Evolutionary conservation across 805 yeast species (phyloP).

Genomic region (Candida vaughaniae): DNA sequence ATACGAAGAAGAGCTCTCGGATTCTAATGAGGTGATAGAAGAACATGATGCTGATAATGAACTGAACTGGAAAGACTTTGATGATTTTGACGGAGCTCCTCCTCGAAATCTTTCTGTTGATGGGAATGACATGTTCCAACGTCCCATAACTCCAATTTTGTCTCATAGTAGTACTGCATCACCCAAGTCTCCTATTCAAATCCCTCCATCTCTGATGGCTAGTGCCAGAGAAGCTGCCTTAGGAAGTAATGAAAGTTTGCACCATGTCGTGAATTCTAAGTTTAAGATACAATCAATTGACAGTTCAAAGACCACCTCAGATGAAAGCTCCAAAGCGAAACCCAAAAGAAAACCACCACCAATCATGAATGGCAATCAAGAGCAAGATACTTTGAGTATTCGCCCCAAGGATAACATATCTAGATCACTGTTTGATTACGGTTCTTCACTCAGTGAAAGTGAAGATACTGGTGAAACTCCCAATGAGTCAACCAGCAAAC

Average conservation of each 20-base stretch:
- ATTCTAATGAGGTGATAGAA: neutral
- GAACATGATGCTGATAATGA: neutral
- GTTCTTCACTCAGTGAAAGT: conserved; percentile 7
- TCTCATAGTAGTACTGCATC: conserved; percentile 12
- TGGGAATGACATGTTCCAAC: conserved; percentile 4
- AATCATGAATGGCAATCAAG: neutral
- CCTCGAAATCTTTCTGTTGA: conserved; percentile 1
- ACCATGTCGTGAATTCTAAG: conserved; percentile 2
- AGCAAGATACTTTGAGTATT: neutral
- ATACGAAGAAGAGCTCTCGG: neutral
- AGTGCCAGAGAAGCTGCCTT: conserved; percentile 24
- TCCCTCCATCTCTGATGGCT: conserved; percentile 30
- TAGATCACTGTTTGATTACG: conserved; percentile 13
- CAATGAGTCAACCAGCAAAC: conserved; percentile 10
- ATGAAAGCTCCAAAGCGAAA: conserved; percentile 13
- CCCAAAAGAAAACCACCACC: conserved; percentile 30
- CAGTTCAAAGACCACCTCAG: conserved; percentile 10
- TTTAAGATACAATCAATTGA: conserved; percentile 13
- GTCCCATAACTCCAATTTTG: conserved; percentile 6
- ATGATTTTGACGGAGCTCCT: neutral
- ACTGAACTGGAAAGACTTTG: neutral
- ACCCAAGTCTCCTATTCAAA: conserved; percentile 22
- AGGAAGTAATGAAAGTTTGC: conserved; percentile 21
- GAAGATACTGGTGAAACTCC: neutral
- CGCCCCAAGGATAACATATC: conserved; percentile 2